These are phyloP conservation scores for carrot (Daucus carota) DNA, from an alignment of 129 eudicot species.

Conservation along the genomic window DNA sequence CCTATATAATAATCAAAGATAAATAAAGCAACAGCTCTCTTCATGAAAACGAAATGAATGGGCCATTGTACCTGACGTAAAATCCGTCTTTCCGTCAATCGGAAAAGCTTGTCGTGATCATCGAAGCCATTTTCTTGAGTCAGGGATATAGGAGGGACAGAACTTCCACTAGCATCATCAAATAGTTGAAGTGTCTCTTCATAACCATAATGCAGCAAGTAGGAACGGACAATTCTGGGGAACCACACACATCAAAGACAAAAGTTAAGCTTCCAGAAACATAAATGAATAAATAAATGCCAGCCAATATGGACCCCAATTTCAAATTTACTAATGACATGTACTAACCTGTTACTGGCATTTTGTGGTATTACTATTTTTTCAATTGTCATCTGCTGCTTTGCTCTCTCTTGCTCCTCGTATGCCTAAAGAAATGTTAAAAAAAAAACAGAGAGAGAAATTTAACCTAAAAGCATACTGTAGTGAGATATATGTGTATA, in stretches of 20 bases:
- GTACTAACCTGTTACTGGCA: constrained; percentile 68
- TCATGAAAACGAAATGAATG: background rate
- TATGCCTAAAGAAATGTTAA: constrained; percentile 43
- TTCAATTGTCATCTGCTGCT: constrained; percentile 52
- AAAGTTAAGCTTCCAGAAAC: background rate
- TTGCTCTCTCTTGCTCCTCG: constrained; percentile 71
- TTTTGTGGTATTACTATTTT: constrained; percentile 45
- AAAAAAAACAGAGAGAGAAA: background rate
- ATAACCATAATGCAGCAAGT: constrained; percentile 87
- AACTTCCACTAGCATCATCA: constrained; percentile 59
- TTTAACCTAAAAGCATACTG: too few species aligned
- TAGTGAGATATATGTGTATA: too few species aligned
- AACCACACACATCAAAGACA: constrained; percentile 17
- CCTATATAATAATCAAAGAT: background rate
- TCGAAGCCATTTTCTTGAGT: constrained; percentile 43
- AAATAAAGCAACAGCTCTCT: background rate
- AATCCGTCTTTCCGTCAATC: constrained; percentile 51
- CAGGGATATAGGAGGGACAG: constrained; percentile 52
- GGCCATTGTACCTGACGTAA: constrained; percentile 69
- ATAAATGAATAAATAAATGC: background rate
- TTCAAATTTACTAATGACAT: background rate
- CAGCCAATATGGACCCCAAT: background rate
- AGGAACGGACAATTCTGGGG: constrained; percentile 75
- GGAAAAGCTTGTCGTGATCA: constrained; percentile 47
- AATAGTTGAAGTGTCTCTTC: constrained; percentile 73